Percentiles rank a stretch among this genome's conserved stretches.
phyloP scores from a whole-genome alignment of 1,139 yeast genomes.

The Saccharomycopsis hybrid region DNA sequence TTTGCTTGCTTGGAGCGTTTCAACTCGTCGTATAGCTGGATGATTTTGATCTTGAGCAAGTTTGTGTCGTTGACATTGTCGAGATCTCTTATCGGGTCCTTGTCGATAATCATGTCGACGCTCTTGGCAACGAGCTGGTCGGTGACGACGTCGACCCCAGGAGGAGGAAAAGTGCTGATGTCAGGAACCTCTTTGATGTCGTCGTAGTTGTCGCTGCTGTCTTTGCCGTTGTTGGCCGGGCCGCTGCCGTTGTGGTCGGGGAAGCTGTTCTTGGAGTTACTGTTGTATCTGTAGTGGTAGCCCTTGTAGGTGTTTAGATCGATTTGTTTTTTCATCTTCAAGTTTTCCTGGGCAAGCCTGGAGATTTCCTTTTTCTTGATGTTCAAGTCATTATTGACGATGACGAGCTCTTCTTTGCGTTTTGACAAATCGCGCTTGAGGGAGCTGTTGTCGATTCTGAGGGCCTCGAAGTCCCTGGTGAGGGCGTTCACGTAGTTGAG shows the following conservation, averaged over 20 bases:
- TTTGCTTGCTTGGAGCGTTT: constrained; percentile 58
- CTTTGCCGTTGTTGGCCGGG: background rate
- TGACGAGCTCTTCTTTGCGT: constrained; percentile 19
- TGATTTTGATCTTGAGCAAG: constrained; percentile 21
- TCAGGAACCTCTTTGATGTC: too few relatives aligned
- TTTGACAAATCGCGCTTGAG: constrained; percentile 13
- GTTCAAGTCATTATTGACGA: constrained; percentile 17
- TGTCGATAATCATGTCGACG: constrained; percentile 12
- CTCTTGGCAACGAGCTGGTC: constrained; percentile 4
- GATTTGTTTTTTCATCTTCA: constrained; percentile 11
- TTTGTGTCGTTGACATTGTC: constrained; percentile 15
- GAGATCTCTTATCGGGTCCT: constrained; percentile 15
- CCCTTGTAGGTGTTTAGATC: constrained; percentile 11
- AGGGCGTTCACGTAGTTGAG: constrained; percentile 18
- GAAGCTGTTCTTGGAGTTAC: background rate
- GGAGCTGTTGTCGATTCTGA: constrained; percentile 8
- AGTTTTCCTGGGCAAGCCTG: constrained; percentile 14
- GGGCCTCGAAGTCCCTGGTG: constrained; percentile 13
- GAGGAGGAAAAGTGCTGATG: background rate
- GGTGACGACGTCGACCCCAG: background rate
- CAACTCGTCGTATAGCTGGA: constrained; percentile 32
- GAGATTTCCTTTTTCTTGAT: constrained; percentile 18
- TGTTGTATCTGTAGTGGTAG: constrained; percentile 14
- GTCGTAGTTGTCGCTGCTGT: too few relatives aligned
- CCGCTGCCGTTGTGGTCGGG: background rate